Evolutionary conservation across 495 filamentous ascomycete species (phyloP), one percentile per base, ranked within the genome.

Genomic region (Penicillium maclennaniae): DNA sequence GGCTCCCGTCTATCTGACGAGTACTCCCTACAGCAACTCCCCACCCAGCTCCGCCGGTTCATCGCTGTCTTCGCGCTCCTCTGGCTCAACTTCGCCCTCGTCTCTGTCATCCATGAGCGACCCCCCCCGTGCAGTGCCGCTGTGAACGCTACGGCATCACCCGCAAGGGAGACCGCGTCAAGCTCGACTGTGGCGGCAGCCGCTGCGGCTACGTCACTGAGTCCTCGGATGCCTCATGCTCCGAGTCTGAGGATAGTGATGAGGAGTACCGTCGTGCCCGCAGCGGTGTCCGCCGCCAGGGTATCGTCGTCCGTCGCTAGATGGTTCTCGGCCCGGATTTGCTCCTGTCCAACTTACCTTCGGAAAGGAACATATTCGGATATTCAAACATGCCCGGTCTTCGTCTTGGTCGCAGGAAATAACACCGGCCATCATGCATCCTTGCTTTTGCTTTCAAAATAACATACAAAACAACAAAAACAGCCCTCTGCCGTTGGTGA

Each of bases 71-170:
- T 88, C 84, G 68, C 89, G 89, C 71, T 91, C 80, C 44, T 74
- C 83, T 43, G 87, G 84, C 76, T 82, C 79, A 68, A 84, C 80
- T 36, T 86, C 82, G 45, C 87, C 86, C 31, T 83, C 77, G 42
- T 89, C 87, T 23, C 79, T 88, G n/a, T 80, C 80, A 40, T 88
- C 82, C 47, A 76, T 92, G 61, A 87, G 81, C 59, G 88, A 88
- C 66, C 83, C 83, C 83, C 67, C 81, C 82, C 69, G 82, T 79
- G 45, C 65, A 73, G 51, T 97, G 91, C 80, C 86, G 83, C 53
- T 96, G 91, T 72, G 88, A 97, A 62, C 89, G 91, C 77, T 97
- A 93, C 77, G 91, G 91, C 50, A 95, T 97, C 78, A 97, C 91
- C 52, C 88, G 91, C 73, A 84, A 84, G 74, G 91, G 91, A 54